Conservation (phyloP, 2,329 filamentous ascomycete genomes). For the Fusarium guadeloupense region DNA sequence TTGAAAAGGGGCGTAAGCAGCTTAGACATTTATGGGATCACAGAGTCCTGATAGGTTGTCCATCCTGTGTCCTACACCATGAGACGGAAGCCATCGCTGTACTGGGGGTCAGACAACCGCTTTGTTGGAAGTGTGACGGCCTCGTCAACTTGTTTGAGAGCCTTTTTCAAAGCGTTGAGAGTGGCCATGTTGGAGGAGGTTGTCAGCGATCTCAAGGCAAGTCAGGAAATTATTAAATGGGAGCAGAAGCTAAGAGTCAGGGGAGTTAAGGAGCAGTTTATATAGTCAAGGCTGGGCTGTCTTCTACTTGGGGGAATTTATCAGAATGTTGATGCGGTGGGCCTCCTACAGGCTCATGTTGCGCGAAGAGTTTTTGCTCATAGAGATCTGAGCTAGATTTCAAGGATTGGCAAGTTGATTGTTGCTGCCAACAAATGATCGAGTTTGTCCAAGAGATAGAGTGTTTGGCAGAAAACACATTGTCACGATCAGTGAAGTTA, state of each 20-base stretch:
- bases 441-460: too few relatives aligned
- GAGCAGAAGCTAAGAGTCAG: not conserved
- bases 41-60: constrained; percentile 59
- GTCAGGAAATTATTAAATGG: not conserved
- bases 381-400: not conserved
- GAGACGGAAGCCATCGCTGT: constrained; percentile 58
- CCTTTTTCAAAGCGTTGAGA: constrained; percentile 54
- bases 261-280: not conserved
- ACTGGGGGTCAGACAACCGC: constrained; percentile 58
- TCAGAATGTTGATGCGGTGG: not conserved
- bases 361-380: not conserved
- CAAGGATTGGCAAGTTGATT: not conserved
- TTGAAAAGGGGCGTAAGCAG: constrained; percentile 54
- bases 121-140: constrained; percentile 40
- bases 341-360: not conserved
- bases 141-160: constrained; percentile 46
- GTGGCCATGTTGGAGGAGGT: constrained; percentile 39
- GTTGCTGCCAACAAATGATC: not conserved
- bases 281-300: not conserved
- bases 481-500: accelerated
- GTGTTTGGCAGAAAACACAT: not conserved
- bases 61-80: constrained; percentile 50
- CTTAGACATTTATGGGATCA: constrained; percentile 58
- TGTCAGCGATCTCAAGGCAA: not conserved
- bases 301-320: not conserved